Evolutionary conservation across 306 rosid genomes (phyloP).

Genomic region (Senna tora): DNA sequence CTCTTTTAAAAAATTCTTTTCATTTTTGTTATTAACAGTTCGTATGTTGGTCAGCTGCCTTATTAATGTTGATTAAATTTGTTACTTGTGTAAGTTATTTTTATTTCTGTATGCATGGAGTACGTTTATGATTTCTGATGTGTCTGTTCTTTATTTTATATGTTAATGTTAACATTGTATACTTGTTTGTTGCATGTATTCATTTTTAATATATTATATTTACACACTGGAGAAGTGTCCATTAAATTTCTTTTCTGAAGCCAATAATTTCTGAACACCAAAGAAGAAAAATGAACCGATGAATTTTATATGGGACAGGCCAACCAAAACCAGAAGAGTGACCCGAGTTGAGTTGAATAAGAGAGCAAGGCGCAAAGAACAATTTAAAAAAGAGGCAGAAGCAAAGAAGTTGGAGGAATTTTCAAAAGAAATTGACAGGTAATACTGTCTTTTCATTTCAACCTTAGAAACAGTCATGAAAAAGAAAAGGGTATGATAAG

Average conservation of each 20-base stretch:
- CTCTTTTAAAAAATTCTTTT: neutral
- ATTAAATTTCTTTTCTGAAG: neutral
- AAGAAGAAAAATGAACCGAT: neutral
- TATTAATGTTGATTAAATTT: slow-evolving; percentile 13
- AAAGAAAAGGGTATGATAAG: neutral
- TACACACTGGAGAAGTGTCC: neutral
- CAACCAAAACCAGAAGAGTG: slow-evolving; percentile 61
- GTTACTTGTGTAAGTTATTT: neutral
- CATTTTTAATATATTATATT: neutral
- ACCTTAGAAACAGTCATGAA: neutral
- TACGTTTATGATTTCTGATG: neutral
- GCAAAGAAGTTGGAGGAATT: slow-evolving; percentile 53
- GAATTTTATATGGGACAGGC: slow-evolving; percentile 46
- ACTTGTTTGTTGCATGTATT: slow-evolving; percentile 9
- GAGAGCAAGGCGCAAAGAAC: slow-evolving; percentile 73
- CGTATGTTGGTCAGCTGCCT: neutral
- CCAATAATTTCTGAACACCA: neutral
- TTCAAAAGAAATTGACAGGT: slow-evolving; percentile 88
- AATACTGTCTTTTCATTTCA: slow-evolving; percentile 25
- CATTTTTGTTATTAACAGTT: neutral
- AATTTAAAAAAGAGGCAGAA: slow-evolving; percentile 62
- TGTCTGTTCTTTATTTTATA: neutral
- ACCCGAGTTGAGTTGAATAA: slow-evolving; percentile 74
- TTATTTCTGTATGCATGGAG: neutral
- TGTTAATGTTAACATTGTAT: neutral